Evolutionary conservation across 192 early-diverging fungal genomes (phyloP).

Genomic region (Linnemannia schmuckeri): DNA sequence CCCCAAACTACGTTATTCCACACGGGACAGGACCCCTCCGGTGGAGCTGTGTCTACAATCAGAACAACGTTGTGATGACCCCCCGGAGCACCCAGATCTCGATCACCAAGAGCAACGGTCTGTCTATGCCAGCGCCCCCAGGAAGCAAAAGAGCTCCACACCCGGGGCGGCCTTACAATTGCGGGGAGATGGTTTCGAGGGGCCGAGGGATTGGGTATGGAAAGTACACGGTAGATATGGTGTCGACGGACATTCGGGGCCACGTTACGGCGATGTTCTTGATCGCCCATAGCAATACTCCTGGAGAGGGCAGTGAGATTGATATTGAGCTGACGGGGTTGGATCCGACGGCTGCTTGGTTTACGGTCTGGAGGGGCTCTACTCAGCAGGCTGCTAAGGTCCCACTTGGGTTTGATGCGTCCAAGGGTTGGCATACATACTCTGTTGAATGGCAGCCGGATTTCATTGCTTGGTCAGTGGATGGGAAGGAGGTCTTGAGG

Average conservation of each 20-base stretch:
- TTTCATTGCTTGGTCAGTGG: constrained; percentile 9
- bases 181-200: background rate
- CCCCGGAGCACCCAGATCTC: background rate
- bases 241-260: background rate
- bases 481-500: constrained; percentile 1
- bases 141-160: background rate
- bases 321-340: constrained; percentile 9
- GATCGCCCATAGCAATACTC: background rate
- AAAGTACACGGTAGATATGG: constrained; percentile 1
- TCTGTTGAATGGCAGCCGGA: background rate
- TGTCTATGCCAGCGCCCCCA: background rate
- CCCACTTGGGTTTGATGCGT: background rate
- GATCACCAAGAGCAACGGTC: constrained; percentile 5
- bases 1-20: constrained; percentile 25
- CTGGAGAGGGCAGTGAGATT: background rate
- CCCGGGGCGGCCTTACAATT: background rate
- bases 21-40: background rate
- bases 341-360: background rate
- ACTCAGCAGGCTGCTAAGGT: background rate
- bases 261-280: constrained; percentile 11
- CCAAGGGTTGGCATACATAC: constrained; percentile 4
- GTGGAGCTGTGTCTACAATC: constrained; percentile 22
- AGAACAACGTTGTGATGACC: background rate
- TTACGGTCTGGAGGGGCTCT: background rate
- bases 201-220: background rate